Conservation (phyloP, 2,329 filamentous ascomycete species). For the Fusarium poae region DNA sequence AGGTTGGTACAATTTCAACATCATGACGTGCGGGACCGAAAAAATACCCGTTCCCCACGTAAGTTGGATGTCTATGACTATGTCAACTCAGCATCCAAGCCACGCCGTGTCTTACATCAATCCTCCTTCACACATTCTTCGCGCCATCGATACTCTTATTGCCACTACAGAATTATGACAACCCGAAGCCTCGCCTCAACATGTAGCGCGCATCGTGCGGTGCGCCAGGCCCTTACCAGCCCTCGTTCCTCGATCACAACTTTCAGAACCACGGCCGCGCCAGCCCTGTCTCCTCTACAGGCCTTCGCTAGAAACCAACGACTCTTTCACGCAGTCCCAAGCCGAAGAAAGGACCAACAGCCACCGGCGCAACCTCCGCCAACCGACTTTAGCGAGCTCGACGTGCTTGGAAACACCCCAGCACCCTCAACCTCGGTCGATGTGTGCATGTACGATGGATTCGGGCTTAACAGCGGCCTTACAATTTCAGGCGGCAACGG, state of each 20-base stretch:
- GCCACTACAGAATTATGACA: conserved; percentile 26
- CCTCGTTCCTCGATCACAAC: conserved; percentile 31
- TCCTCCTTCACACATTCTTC: background rate
- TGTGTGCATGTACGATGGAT: conserved; percentile 84
- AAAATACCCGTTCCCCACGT: conserved; percentile 47
- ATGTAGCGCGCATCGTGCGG: conserved; percentile 37
- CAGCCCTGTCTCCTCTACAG: background rate
- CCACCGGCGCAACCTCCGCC: conserved; percentile 54
- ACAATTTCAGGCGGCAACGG: conserved; percentile 77
- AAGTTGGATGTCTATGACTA: conserved; percentile 3
- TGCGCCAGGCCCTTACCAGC: conserved; percentile 40
- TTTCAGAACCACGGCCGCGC: conserved; percentile 19
- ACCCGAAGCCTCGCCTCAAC: conserved; percentile 43
- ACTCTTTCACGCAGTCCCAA: conserved; percentile 42
- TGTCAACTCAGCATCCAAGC: conserved; percentile 17
- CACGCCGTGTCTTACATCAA: background rate
- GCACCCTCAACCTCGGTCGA: conserved; percentile 86
- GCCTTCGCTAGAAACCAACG: conserved; percentile 12
- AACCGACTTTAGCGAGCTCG: conserved; percentile 78
- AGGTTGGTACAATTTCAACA: conserved; percentile 4
- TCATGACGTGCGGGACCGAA: conserved; percentile 49
- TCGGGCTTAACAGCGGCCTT: conserved; percentile 85
- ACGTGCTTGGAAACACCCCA: conserved; percentile 82
- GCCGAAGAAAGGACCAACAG: conserved; percentile 37
- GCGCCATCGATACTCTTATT: background rate